Percentiles rank a stretch among this genome's conserved stretches.
These are phyloP conservation scores for Debaryomyces subglobosus DNA, from an alignment of 1,139 yeast genomes.

Conservation along the genomic window DNA sequence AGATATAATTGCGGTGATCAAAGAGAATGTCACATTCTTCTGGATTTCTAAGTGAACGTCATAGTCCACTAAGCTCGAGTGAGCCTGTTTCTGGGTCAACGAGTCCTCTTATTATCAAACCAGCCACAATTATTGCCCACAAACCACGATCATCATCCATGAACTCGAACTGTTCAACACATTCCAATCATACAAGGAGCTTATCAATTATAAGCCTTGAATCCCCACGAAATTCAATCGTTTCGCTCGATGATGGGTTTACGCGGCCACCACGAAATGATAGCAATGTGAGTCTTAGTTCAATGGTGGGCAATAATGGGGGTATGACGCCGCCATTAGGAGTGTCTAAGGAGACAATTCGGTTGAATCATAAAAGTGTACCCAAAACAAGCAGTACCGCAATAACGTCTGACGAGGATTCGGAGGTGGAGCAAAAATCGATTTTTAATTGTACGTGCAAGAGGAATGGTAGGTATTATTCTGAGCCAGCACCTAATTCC, in stretches of 20 bases:
- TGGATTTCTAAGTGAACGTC: constrained; percentile 22
- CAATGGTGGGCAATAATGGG: constrained; percentile 14
- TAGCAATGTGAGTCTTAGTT: constrained; percentile 34
- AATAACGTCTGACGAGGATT: constrained; percentile 40
- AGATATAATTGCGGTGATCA: neutral
- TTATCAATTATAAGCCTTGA: constrained; percentile 44
- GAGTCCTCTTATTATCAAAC: constrained; percentile 28
- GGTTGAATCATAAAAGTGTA: neutral
- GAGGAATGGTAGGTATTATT: neutral
- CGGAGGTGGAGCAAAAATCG: constrained; percentile 26
- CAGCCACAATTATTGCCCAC: constrained; percentile 17
- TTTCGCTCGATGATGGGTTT: constrained; percentile 40
- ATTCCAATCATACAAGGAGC: constrained; percentile 31
- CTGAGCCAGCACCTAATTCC: neutral
- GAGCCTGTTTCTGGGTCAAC: constrained; percentile 22
- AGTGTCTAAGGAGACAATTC: neutral
- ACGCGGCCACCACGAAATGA: constrained; percentile 36
- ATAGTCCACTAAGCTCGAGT: constrained; percentile 20
- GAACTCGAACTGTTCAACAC: constrained; percentile 34
- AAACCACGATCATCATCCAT: constrained; percentile 40
- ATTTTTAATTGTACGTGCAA: neutral
- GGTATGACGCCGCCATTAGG: neutral
- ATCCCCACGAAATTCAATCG: constrained; percentile 47
- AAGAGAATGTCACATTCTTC: constrained; percentile 11
- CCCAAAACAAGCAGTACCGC: constrained; percentile 20